Evolutionary conservation across 192 early-diverging fungal species (phyloP).

Genomic region (Coemansia sp.): DNA sequence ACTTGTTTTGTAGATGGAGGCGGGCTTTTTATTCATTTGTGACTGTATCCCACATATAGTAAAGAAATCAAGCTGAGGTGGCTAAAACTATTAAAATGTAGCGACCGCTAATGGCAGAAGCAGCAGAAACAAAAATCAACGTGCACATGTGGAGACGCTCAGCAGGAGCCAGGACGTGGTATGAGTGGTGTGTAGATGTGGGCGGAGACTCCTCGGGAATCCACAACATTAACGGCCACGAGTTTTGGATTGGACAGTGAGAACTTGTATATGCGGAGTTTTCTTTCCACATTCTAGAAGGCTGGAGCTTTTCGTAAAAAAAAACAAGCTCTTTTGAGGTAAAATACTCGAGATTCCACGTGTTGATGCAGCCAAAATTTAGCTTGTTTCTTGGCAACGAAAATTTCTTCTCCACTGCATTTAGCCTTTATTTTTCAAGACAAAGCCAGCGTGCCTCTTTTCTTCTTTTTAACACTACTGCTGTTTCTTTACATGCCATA

Average conservation of each 20-base stretch:
- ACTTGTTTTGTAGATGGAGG: not conserved
- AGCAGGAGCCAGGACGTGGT: slow-evolving; percentile 86
- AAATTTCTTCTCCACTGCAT: not conserved
- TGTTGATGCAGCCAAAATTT: too few relatives aligned
- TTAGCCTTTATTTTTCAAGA: not conserved
- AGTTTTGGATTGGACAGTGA: slow-evolving; percentile 40
- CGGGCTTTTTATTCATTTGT: too few relatives aligned
- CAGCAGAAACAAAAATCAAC: slow-evolving; percentile 56
- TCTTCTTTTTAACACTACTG: not conserved
- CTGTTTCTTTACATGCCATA: not conserved
- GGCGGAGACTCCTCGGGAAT: slow-evolving; percentile 18
- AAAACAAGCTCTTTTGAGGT: too few relatives aligned
- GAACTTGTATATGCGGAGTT: not conserved
- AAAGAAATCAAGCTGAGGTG: too few relatives aligned
- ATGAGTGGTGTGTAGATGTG: slow-evolving; percentile 80
- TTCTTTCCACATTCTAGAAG: slow-evolving; percentile 1
- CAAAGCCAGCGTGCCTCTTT: not conserved
- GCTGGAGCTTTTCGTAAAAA: too few relatives aligned
- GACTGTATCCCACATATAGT: too few relatives aligned
- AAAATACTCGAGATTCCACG: too few relatives aligned
- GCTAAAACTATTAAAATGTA: slow-evolving; percentile 20
- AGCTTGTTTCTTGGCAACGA: too few relatives aligned
- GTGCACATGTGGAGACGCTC: slow-evolving; percentile 85
- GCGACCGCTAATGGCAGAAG: slow-evolving; percentile 67
- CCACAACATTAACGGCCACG: slow-evolving; percentile 40